Conservation (phyloP, 2,329 filamentous ascomycete genomes). For the Paraphaeosphaeria sporulosa region DNA sequence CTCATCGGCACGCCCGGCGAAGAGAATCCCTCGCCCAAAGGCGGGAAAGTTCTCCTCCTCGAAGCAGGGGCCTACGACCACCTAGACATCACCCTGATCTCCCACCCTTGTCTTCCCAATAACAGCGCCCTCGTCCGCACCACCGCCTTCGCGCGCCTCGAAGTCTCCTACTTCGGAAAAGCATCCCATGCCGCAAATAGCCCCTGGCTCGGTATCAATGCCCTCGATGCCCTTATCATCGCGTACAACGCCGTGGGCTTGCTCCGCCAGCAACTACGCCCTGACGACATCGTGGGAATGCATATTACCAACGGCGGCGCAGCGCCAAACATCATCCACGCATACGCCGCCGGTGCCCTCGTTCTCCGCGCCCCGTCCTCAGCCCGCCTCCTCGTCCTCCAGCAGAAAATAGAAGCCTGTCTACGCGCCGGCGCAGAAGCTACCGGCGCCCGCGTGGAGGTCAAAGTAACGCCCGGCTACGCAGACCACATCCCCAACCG, state of each 20-base stretch:
- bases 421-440: conserved; percentile 58
- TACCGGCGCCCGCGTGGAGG: conserved; percentile 59
- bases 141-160: conserved; percentile 24
- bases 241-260: conserved; percentile 48
- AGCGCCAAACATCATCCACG: conserved; percentile 51
- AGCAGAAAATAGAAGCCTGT: conserved; percentile 48
- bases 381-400: conserved; percentile 39
- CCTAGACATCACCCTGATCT: conserved; percentile 30
- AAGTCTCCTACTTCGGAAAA: conserved; percentile 32
- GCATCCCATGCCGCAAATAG: conserved; percentile 50
- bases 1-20: conserved; percentile 64
- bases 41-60: conserved; percentile 60
- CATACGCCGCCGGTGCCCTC: conserved; percentile 47
- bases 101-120: conserved; percentile 36
- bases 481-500: conserved; percentile 64
- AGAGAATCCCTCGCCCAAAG: conserved; percentile 55
- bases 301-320: conserved; percentile 39
- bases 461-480: conserved; percentile 56
- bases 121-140: conserved; percentile 31
- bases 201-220: conserved; percentile 52
- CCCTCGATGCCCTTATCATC: conserved; percentile 48
- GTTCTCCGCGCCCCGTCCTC: conserved; percentile 45
- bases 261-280: conserved; percentile 50
- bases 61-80: conserved; percentile 53
- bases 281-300: conserved; percentile 50